Base-by-base conservation (phyloP, 1,284 basidiomycete species). In the Trametes hirsuta region DNA sequence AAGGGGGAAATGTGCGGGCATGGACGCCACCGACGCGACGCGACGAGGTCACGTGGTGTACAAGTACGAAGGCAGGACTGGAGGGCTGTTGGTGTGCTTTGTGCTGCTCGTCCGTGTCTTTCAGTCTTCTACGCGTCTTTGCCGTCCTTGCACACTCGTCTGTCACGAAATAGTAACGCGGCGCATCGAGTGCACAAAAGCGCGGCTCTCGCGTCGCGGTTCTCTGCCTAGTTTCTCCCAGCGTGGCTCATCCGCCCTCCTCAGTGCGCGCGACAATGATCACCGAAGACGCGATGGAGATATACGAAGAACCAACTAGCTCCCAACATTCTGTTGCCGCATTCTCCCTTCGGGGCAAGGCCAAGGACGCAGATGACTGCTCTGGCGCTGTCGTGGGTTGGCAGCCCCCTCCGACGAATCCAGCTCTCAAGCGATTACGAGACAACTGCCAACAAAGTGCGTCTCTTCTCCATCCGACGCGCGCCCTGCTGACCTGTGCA, bases 21-120 rank as follows among this genome's bases (percentile, higher is more conserved):
- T 35, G 1, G 44, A 14, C 47, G 55, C 47, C 55, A 55, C 47
- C 41, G 56, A 58, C 56, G 56, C 56, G 55, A 57, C 56, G 56
- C 49, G 56, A 58, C 56, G 6, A 14, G 37, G 37, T 14, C 56
- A 58, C 56, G 56, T 58, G 55, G 52, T 22, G 24, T 8, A 50
- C 5, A 14, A 22, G 12, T 14, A 15, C 30, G 34, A 49, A 25
- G 9, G 24, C 36, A 25, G 10, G 35, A 39, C 21, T 34, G 44
- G 21, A 36, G 34, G 21, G 14, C n/a, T 11, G 6, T 36, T 34
- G 21, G 2, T 15, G 3, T 35, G 42, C 41, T 21, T 4, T 44
- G 40, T 34, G n/a, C 25, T 25, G 30, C 12, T 24, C 4, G 51
- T 24, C 14, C 51, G 34, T 41, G 36, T 24, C 51, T 37, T 53